These are phyloP conservation scores for Dacryopinax spathularia DNA, from an alignment of 768 basidiomycete species.

Conservation along the genomic window DNA sequence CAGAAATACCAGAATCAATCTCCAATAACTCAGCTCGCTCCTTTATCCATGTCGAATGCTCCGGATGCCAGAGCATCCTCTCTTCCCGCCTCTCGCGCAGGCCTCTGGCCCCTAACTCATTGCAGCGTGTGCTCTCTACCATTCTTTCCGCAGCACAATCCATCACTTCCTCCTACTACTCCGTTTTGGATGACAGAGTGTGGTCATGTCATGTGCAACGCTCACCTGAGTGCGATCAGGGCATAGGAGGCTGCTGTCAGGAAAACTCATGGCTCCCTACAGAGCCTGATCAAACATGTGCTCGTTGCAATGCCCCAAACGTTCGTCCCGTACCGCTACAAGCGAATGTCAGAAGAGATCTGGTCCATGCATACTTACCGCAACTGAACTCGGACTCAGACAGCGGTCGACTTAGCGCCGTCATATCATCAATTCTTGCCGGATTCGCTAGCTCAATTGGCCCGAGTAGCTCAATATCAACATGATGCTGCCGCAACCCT, in stretches of 20 bases:
- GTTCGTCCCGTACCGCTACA: background rate
- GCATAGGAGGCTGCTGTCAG: background rate
- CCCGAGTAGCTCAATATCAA: background rate
- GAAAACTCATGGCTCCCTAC: background rate
- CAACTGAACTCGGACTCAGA: background rate
- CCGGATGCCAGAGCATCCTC: background rate
- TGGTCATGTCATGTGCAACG: conserved; percentile 73
- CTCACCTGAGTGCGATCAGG: conserved; percentile 52
- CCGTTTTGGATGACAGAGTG: conserved; percentile 87
- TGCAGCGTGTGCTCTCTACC: conserved; percentile 59
- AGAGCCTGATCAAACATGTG: background rate
- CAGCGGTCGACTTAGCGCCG: background rate
- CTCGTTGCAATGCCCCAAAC: background rate
- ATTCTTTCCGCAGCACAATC: conserved; percentile 31
- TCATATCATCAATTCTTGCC: background rate
- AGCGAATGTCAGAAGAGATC: background rate
- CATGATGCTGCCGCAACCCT: background rate
- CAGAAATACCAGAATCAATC: background rate
- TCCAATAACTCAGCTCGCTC: background rate
- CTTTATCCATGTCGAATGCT: background rate
- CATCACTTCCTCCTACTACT: conserved; percentile 34
- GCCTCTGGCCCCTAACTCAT: conserved; percentile 55
- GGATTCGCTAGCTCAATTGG: background rate
- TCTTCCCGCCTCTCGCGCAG: background rate
- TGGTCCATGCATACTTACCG: background rate